Conservation (phyloP, 495 filamentous ascomycete genomes). For the Neurospora sp. region DNA sequence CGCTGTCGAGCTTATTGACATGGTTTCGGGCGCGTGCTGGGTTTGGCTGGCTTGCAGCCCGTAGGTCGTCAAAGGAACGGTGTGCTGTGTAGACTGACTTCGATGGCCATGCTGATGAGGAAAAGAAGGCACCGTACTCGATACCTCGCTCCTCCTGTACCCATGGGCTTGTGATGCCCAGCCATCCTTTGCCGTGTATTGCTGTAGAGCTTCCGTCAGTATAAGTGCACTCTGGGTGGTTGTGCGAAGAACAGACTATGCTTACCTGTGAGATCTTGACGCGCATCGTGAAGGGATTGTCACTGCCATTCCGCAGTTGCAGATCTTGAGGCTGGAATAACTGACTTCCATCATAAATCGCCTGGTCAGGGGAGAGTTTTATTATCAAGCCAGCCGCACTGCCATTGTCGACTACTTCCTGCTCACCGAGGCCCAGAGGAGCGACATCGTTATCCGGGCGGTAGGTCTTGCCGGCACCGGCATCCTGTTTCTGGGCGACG, state of each 20-base stretch:
- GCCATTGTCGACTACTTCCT: not conserved
- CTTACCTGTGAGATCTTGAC: not conserved
- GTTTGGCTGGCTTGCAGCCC: not conserved
- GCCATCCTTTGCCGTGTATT: not conserved
- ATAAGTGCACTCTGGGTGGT: not conserved
- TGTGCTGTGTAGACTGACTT: not conserved
- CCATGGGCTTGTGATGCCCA: constrained; percentile 7
- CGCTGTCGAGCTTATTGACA: not conserved
- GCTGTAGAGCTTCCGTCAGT: not conserved
- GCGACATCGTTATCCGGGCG: not conserved
- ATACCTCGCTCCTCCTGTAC: constrained; percentile 21
- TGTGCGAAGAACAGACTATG: not conserved
- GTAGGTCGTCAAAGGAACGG: not conserved
- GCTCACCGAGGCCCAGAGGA: constrained; percentile 1
- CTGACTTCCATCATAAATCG: not conserved
- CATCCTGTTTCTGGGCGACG: not conserved
- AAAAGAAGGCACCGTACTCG: constrained; percentile 17
- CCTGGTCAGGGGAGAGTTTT: not conserved
- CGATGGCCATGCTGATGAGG: not conserved
- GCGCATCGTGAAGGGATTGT: not conserved
- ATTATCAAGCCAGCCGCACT: not conserved
- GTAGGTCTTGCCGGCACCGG: not conserved
- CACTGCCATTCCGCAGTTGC: not conserved
- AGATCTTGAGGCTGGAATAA: not conserved
- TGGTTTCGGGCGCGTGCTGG: not conserved